These are phyloP conservation scores for Pachysandra terminalis DNA, from an alignment of 164 flowering plant genomes.

Conservation along the genomic window DNA sequence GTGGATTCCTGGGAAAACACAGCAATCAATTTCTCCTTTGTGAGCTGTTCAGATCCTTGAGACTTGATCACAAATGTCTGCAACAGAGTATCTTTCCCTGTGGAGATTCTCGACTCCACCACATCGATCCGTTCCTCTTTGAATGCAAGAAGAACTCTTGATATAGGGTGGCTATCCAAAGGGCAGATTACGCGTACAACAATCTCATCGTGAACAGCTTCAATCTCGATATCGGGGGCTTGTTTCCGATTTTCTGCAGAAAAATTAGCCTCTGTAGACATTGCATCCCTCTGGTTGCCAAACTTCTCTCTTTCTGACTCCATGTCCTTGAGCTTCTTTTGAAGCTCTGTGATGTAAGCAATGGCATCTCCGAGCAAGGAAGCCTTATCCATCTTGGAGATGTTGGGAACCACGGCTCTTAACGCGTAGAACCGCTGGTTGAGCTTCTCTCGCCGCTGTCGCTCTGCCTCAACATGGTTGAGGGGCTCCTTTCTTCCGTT, in stretches of 20 bases:
- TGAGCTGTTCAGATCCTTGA: constrained; percentile 58
- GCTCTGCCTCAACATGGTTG: constrained; percentile 23
- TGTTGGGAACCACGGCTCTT: constrained; percentile 15
- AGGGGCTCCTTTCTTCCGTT: background rate
- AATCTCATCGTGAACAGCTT: constrained; percentile 52
- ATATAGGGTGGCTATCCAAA: constrained; percentile 65
- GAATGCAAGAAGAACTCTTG: constrained; percentile 67
- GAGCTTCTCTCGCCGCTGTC: constrained; percentile 20
- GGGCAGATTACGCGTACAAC: constrained; percentile 67
- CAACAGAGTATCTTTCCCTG: constrained; percentile 55
- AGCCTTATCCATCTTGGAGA: constrained; percentile 23
- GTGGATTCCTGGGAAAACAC: constrained; percentile 50
- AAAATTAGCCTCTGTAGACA: constrained; percentile 22
- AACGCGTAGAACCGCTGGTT: constrained; percentile 17
- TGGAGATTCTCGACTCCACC: constrained; percentile 59
- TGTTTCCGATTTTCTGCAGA: constrained; percentile 20
- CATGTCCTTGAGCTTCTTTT: background rate
- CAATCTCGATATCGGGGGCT: constrained; percentile 48
- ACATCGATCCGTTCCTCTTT: constrained; percentile 55
- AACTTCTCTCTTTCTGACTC: constrained; percentile 39
- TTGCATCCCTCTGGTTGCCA: constrained; percentile 33
- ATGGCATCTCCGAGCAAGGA: constrained; percentile 16
- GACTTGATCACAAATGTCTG: constrained; percentile 85
- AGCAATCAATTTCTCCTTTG: constrained; percentile 73
- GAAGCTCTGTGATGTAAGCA: constrained; percentile 10